These are phyloP conservation scores for Ephemerocybe angulata DNA, from an alignment of 768 basidiomycete species.

Conservation along the genomic window DNA sequence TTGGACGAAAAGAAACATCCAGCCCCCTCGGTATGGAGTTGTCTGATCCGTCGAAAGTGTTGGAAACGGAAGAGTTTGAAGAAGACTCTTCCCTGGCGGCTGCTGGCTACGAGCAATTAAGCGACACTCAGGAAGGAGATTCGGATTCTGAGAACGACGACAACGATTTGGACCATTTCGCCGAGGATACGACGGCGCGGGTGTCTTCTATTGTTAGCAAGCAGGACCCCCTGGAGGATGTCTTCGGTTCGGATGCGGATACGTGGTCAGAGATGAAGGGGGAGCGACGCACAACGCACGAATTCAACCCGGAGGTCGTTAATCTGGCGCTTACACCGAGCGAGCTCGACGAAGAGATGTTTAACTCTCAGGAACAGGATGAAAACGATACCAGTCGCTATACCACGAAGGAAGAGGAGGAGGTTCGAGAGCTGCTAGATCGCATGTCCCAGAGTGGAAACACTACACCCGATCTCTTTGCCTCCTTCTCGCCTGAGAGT, in stretches of 20 bases:
- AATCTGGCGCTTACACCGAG: conserved; percentile 50
- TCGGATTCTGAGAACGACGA: conserved; percentile 31
- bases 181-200: conserved; percentile 38
- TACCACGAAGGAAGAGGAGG: conserved; percentile 34
- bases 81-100: conserved; percentile 17
- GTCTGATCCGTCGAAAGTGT: conserved; percentile 13
- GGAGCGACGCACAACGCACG: conserved; percentile 20
- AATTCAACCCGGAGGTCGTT: conserved; percentile 44
- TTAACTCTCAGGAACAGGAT: conserved; percentile 18
- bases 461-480: conserved; percentile 29
- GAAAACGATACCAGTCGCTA: conserved; percentile 26
- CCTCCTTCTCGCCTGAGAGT: conserved; percentile 30
- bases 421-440: conserved; percentile 35
- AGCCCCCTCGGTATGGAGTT: conserved; percentile 29
- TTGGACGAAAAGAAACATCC: conserved; percentile 44
- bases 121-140: conserved; percentile 33
- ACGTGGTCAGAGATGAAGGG: conserved; percentile 55
- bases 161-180: conserved; percentile 24
- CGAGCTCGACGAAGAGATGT: conserved; percentile 21
- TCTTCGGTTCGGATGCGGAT: conserved; percentile 65
- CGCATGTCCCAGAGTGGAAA: conserved; percentile 35
- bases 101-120: conserved; percentile 33
- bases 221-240: conserved; percentile 54
- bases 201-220: conserved; percentile 28
- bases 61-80: conserved; percentile 5